Evolutionary conservation across 75 land plant genomes (phyloP), one percentile per base, ranked within the genome.

Genomic region (Sequoiadendron giganteum): DNA sequence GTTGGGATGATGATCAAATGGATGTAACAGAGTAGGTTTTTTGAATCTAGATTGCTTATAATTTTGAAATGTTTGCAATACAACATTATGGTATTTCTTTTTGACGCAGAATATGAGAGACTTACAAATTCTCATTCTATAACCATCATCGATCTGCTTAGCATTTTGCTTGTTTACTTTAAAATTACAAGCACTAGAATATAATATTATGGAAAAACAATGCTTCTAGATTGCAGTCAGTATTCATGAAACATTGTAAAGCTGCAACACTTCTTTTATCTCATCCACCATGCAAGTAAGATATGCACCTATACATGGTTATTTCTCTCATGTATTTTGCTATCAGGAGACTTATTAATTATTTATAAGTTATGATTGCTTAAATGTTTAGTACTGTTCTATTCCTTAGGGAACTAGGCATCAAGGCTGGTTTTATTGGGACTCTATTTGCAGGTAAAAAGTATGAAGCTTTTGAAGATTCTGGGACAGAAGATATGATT

Each of bases 381-480:
- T 25, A 25, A 5, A 65, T 65, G 70, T 65, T 21, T 65, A 28
- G 28, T 65, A 65, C 6, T 58, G 65, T 65, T 65, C 0, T 21
- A 61, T 43, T 84, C 6, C 85, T 83, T 47, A n/a, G 90, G 91
- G 89, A 78, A 88, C 78, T 28, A 86, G 87, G 34, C 86, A 49
- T 85, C 92, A 95, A 52, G 58, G 65, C 89, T 85, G 80, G 93
- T 90, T 89, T 90, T n/a, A 5, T 86, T 42, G 0, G 39, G 9
- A 30, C 28, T 34, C 28, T 80, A 21, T 80, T 39, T 21, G 30
- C 47, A 81, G 83, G 83, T 38, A 81, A 40, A 36, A 81, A 81
- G 28, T 81, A 38, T 81, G 83, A 81, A 39, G 42, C 83, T 81
- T 36, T 81, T 21, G 83, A 81, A 81, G 83, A 81, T 18, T 81